Evolutionary conservation across 352 stramenopile species (phyloP), one percentile per base, ranked within the genome.

Genomic region (Ophiocytium majus): DNA sequence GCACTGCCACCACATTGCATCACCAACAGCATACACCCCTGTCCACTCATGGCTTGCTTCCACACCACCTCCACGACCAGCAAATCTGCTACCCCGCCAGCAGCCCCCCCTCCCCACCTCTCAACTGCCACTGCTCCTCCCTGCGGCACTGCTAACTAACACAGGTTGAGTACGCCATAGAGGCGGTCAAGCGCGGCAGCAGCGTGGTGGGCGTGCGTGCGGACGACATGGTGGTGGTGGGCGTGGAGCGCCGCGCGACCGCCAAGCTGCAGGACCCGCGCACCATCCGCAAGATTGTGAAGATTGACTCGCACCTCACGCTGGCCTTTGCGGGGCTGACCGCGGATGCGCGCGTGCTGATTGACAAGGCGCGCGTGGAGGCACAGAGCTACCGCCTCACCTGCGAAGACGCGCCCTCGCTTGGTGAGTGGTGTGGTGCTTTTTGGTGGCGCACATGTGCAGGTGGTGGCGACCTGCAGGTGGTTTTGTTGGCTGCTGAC

Each of bases 211-310:
- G 97, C 43, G 94, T 99, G 9, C 95, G 96, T 85, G 96, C 96
- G 82, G 97, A 97, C 89, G 93, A 98, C 91, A 94, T 94, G 85
- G 96, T 99, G 63, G 94, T 91, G 64, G 83, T 93, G 28, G 94
- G 93, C 0, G 94, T 97, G 63, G 94, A 98, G 88, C 74, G 86
- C 66, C 79, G 86, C 63, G 86, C 89, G 50, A 90, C 83, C 50
- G 89, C 89, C 33, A 91, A 91, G 80, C 92, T 95, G 33, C 87
- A 99, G 91, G 97, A 99, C 90, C 93, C 97, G 34, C 94, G 97
- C 85, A 99, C 96, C 0, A 98, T 99, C 87, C 94, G 96, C 89
- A 99, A 99, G 93, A 99, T 99, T 89, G 96, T 96, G 82, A 97
- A 98, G 86, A 92, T 99, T 79, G 97, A 99, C 90, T 94, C 98